Percentiles rank a stretch among this genome's conserved stretches.
These are phyloP conservation scores for Candida ipomoeae DNA, from an alignment of 805 yeast species.

Conservation along the genomic window DNA sequence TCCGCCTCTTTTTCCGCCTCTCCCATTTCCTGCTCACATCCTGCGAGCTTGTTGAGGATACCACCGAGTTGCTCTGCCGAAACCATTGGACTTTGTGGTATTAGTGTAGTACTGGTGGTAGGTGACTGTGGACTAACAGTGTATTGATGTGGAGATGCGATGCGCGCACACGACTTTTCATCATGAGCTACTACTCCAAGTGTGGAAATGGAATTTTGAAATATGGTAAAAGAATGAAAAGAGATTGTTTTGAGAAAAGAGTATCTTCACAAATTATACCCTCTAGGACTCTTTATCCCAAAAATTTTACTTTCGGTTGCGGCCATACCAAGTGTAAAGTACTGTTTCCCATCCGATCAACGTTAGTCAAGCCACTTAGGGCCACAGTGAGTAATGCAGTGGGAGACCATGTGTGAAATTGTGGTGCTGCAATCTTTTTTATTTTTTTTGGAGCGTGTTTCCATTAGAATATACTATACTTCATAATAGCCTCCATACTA, in stretches of 20 bases:
- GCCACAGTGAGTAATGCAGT: not conserved
- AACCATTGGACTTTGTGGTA: not conserved
- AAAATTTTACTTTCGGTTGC: not conserved
- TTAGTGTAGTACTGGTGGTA: not conserved
- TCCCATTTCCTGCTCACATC: slow-evolving; percentile 56
- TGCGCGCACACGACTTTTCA: not conserved
- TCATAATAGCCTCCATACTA: too few relatives aligned
- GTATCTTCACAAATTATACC: too few relatives aligned
- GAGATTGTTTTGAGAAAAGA: too few relatives aligned
- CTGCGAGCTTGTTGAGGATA: slow-evolving; percentile 44
- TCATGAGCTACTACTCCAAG: not conserved
- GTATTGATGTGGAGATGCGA: not conserved
- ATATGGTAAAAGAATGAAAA: too few relatives aligned
- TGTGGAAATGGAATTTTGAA: not conserved
- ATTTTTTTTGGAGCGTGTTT: not conserved
- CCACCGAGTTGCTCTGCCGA: slow-evolving; percentile 21
- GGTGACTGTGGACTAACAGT: not conserved
- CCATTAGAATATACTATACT: too few relatives aligned
- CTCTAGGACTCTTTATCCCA: not conserved
- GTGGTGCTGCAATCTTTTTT: not conserved
- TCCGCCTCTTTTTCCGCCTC: slow-evolving; percentile 59
- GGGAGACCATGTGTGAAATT: not conserved
- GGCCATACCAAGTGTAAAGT: not conserved
- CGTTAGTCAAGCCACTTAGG: not conserved
- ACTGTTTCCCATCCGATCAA: too few relatives aligned